Base-by-base conservation (phyloP, 2,329 filamentous ascomycete genomes). In the Rhynchosporium agropyri region DNA sequence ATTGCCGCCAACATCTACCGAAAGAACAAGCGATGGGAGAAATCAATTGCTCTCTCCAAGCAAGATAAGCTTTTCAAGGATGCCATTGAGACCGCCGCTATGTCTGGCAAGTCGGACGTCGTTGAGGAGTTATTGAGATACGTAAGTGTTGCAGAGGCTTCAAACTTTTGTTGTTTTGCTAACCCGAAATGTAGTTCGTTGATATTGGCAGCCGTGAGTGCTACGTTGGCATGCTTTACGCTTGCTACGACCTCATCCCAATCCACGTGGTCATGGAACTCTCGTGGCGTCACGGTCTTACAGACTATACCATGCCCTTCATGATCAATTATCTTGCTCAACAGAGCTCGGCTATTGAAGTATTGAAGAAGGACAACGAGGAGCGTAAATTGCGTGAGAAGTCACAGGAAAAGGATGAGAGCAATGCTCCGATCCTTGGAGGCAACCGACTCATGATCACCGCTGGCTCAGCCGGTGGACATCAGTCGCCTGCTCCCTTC, bases 21-120 rank as follows among this genome's bases (percentile, higher is more conserved):
- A 77, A 99, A 98, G 85, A 98, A 97, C 83, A 98, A 98, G 89
- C 87, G 95, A 68, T 99, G 96, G 96, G 94, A 98, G 81, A 98
- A 98, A 81, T 97, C 93, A 3, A 99, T 99, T 77, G 87, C 92
- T 40, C 82, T 99, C 53, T 98, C 94, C 15, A 99, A 99, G 84
- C 94, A 99, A 77, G 95, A 99, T 82, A 98, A 97, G 85, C 83
- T 99, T 15, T 99, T 95, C 89, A 98, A 97, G 83, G 95, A 99
- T 79, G 95, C 96, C 31, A 98, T 99, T 67, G 95, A 99, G 83
- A 99, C 95, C 13, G 87, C 96, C 38, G 95, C 95, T 33, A 90
- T 97, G 61, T 98, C 94, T 58, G 83, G 84, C 75, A 98, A 98
- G 84, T 76, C 84, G 12, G 93, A 97, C 36, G 90, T 98, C 70